Percentiles rank a stretch among this genome's conserved stretches.
phyloP scores from a whole-genome alignment of 306 rosid genomes.

The Citrullus amarus region DNA sequence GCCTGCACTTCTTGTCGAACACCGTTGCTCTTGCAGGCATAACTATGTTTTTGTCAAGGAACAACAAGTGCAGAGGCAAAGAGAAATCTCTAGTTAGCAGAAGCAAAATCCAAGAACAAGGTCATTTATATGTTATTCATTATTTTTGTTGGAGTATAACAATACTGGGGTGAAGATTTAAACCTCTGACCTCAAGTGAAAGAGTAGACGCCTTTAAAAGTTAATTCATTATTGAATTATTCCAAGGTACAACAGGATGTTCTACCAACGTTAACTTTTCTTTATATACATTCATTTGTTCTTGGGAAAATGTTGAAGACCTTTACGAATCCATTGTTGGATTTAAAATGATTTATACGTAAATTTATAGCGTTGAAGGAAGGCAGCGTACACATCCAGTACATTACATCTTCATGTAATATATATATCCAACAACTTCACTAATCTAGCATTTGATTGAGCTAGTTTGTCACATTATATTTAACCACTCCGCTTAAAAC shows the following conservation, averaged over 20 bases:
- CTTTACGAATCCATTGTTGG: neutral
- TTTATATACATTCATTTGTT: neutral
- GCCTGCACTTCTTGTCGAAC: conserved; percentile 91
- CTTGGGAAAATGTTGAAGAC: neutral
- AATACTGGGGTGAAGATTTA: neutral
- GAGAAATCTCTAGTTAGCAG: neutral
- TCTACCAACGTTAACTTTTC: neutral
- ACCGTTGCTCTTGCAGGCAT: conserved; percentile 93
- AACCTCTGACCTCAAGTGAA: neutral
- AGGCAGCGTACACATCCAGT: neutral
- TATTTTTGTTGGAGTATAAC: neutral
- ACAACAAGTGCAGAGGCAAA: conserved; percentile 13
- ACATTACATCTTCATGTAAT: neutral
- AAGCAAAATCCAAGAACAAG: neutral
- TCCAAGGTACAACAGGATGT: neutral
- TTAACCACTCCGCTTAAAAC: neutral
- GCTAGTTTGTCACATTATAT: neutral
- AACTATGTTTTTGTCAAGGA: conserved; percentile 35
- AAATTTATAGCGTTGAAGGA: neutral
- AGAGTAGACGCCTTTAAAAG: neutral
- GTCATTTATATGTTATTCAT: neutral
- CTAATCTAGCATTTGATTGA: neutral
- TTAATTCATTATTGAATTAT: neutral
- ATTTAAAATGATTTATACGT: neutral
- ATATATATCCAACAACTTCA: neutral